Evolutionary conservation across 305 asterid species (phyloP).

Genomic region (Solanum chacoense): DNA sequence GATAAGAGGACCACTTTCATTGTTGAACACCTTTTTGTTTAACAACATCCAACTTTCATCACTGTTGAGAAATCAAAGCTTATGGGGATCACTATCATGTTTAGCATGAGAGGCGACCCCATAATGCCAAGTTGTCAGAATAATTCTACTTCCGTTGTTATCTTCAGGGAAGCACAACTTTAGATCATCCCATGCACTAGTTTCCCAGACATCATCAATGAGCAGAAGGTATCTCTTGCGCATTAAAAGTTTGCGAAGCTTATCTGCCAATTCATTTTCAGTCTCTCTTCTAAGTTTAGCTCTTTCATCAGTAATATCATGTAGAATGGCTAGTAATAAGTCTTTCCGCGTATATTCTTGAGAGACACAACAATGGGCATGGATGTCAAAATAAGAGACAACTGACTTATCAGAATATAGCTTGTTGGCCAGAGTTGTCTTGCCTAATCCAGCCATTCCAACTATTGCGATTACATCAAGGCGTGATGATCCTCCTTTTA

Average conservation of each 20-base stretch:
- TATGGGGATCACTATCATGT: not conserved
- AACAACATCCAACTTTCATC: constrained; percentile 23
- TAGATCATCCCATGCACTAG: constrained; percentile 10
- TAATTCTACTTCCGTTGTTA: constrained; percentile 3
- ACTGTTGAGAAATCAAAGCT: not conserved
- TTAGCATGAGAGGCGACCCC: constrained; percentile 1
- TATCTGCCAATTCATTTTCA: not conserved
- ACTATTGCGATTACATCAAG: not conserved
- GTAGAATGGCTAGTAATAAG: not conserved
- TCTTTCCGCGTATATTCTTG: not conserved
- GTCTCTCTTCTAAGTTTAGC: not conserved
- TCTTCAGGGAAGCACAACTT: not conserved
- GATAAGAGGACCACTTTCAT: not conserved
- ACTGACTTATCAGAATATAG: not conserved
- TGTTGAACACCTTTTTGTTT: not conserved
- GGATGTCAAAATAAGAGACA: not conserved
- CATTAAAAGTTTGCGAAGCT: not conserved
- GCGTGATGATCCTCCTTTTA: not conserved
- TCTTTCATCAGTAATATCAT: not conserved
- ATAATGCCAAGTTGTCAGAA: not conserved
- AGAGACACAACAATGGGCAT: not conserved
- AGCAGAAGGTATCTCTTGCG: not conserved
- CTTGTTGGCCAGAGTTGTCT: not conserved
- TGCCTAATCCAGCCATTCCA: constrained; percentile 3
- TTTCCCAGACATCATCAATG: constrained; percentile 13